Base-by-base conservation (phyloP, 1,139 yeast species). In the Yamadazyma conglobata region DNA sequence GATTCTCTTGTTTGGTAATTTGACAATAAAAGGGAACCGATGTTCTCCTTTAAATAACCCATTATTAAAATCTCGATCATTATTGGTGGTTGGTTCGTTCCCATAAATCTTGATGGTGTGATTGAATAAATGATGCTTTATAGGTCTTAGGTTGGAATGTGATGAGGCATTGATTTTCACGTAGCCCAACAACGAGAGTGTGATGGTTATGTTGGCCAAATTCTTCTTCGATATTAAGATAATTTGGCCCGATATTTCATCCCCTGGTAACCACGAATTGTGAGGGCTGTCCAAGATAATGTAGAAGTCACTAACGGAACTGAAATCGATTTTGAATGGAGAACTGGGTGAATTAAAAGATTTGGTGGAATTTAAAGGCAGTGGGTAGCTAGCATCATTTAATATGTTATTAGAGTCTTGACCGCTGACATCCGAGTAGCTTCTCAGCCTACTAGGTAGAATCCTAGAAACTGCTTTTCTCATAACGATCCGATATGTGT, bases 1-100 rank as follows among this genome's bases (percentile, higher is more conserved):
- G 4, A 86, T 68, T 39, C 84, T 71, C 44, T 74, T 77, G 43
- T 70, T 70, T 2, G 96, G 95, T 17, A 88, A 64, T 42, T 75
- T 79, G 26, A 87, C 85, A 30, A 82, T 77, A 48, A 88, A 88
- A 10, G 95, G 95, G 52, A 88, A 88, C 22, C 86, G 63, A 54
- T 88, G 96, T 48, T 85, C 91, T 17, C 96, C 96, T 43, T 78
- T 77, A 27, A 76, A 73, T 15, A 82, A 51, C 0, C 86, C 86
- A 40, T 58, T 62, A 12, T 52, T 30, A 33, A 58, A 59, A 8
- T 58, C 59, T 14, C 31, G 30, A 11, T 9, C 10, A 15, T 43
- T 47, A 27, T 51, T 57, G 21, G 43, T 44, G 18, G 44, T 50
- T 9, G 24, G 25, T 12, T 47, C 52, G 11, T 56, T 66, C 0